Percentiles rank a stretch among this genome's conserved stretches.
phyloP scores from a whole-genome alignment of 148 eudicot species.

The Fagopyrum tataricum region DNA sequence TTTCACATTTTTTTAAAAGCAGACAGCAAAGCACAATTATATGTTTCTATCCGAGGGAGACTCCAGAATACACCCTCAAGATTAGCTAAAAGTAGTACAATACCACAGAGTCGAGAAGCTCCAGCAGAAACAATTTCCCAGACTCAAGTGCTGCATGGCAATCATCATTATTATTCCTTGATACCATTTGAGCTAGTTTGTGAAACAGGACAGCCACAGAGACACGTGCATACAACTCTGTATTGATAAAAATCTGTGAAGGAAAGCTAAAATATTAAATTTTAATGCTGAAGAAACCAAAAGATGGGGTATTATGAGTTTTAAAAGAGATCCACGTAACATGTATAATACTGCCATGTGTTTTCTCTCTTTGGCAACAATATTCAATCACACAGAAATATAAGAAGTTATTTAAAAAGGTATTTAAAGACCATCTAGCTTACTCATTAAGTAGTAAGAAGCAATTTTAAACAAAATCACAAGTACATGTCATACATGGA shows the following conservation, averaged over 20 bases:
- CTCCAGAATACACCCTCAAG: neutral
- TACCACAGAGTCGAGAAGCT: constrained; percentile 84
- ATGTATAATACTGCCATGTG: neutral
- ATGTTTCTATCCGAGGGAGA: neutral
- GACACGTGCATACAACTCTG: constrained; percentile 95
- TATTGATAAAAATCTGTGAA: constrained; percentile 75
- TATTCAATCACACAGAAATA: too few species aligned
- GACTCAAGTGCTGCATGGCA: constrained; percentile 47
- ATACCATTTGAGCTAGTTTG: constrained; percentile 62
- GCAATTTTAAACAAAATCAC: neutral
- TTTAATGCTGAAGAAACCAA: neutral
- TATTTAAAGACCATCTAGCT: neutral
- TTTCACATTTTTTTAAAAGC: neutral
- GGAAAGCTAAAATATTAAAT: neutral
- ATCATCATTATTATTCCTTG: constrained; percentile 32
- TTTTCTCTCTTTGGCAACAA: neutral
- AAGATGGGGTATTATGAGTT: neutral
- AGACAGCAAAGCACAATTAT: neutral
- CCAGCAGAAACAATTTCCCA: constrained; percentile 80
- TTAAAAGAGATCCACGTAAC: neutral
- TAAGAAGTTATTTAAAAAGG: too few species aligned
- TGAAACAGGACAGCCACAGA: constrained; percentile 85
- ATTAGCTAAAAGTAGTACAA: constrained; percentile 5
- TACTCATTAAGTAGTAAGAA: neutral
- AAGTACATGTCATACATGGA: neutral